These are phyloP conservation scores for Suillus subluteus DNA, from an alignment of 768 basidiomycete genomes.

Conservation along the genomic window DNA sequence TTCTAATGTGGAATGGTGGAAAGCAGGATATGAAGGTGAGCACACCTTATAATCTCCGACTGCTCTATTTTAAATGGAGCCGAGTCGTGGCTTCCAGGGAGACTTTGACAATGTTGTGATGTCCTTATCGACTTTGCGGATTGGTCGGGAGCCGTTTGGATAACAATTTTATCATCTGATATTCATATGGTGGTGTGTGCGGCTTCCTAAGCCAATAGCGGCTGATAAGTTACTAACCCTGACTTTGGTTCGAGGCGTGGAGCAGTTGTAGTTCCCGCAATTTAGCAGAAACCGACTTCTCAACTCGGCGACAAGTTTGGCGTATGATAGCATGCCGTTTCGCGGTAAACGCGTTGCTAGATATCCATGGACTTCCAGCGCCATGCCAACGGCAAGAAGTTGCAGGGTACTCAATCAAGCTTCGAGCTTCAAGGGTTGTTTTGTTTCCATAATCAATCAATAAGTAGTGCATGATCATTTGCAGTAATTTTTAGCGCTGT, in stretches of 20 bases:
- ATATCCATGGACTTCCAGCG: background rate
- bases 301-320: background rate
- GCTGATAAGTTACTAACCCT: background rate
- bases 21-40: background rate
- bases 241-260: background rate
- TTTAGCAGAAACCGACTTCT: background rate
- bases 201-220: background rate
- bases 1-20: background rate
- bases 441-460: background rate
- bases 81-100: background rate
- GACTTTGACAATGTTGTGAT: background rate
- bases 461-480: background rate
- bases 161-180: conserved; percentile 15
- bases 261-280: background rate
- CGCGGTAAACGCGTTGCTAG: background rate
- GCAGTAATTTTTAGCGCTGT: background rate
- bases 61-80: conserved; percentile 1
- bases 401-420: background rate
- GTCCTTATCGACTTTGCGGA: conserved; percentile 2
- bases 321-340: background rate
- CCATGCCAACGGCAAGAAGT: background rate
- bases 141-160: conserved; percentile 31
- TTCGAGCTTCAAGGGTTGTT: background rate
- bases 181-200: background rate
- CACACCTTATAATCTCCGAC: background rate